Percentiles rank a stretch among this genome's conserved stretches.
These are phyloP conservation scores for Lentinula novae-zelandiae DNA, from an alignment of 1,284 basidiomycete species.

Conservation along the genomic window DNA sequence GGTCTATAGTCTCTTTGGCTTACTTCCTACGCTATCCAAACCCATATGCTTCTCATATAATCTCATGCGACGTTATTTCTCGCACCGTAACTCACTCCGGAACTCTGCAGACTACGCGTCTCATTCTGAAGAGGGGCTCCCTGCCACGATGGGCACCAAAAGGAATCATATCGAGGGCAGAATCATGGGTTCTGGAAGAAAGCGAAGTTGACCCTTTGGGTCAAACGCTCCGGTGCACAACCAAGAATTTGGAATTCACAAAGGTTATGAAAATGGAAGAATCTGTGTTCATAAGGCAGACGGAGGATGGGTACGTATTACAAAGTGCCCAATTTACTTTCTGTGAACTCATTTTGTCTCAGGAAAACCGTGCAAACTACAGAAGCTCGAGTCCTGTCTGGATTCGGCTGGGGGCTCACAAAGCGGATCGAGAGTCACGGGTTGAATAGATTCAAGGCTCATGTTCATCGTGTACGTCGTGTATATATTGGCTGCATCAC, in stretches of 20 bases:
- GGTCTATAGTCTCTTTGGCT: constrained; percentile 88
- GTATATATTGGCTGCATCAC: background rate
- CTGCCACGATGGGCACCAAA: constrained; percentile 89
- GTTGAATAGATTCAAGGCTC: constrained; percentile 70
- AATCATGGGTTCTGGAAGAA: constrained; percentile 89
- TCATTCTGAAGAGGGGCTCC: constrained; percentile 89
- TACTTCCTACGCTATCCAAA: constrained; percentile 98
- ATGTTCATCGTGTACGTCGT: constrained; percentile 64
- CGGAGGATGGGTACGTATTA: constrained; percentile 55
- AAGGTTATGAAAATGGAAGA: constrained; percentile 83
- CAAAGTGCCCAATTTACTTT: background rate
- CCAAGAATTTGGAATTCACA: constrained; percentile 80
- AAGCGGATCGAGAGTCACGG: constrained; percentile 78
- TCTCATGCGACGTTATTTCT: constrained; percentile 93
- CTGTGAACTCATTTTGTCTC: constrained; percentile 12
- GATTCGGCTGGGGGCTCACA: constrained; percentile 80
- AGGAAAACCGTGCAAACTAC: constrained; percentile 76
- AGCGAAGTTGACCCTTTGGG: constrained; percentile 82
- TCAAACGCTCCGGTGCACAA: constrained; percentile 64
- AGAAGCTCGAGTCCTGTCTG: constrained; percentile 72
- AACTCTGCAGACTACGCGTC: constrained; percentile 82
- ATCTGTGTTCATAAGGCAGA: constrained; percentile 60
- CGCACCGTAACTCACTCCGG: constrained; percentile 70
- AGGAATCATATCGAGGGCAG: constrained; percentile 71
- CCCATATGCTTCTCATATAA: constrained; percentile 90